A percentile compares a stretch with the other conserved stretches of the same genome.
These are phyloP conservation scores for Venturia asperata DNA, from an alignment of 2,329 filamentous ascomycete species.

Conservation along the genomic window DNA sequence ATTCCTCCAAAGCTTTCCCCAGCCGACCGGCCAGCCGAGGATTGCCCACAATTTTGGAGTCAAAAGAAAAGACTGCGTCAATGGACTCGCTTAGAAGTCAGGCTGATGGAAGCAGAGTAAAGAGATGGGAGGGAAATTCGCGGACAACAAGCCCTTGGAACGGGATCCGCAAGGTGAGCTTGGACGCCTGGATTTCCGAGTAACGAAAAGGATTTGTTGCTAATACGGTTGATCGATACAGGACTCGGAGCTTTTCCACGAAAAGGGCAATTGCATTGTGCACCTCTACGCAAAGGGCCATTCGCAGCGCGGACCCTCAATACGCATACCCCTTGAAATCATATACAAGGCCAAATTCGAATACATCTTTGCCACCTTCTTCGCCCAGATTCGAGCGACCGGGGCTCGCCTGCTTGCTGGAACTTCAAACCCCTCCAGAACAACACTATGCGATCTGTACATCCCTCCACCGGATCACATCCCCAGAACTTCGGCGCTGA, in stretches of 20 bases:
- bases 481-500: slow-evolving; percentile 49
- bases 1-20: slow-evolving; percentile 1
- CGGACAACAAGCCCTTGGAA: slow-evolving; percentile 36
- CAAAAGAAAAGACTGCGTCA: slow-evolving; percentile 2
- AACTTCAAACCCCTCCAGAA: slow-evolving; percentile 15
- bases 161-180: slow-evolving; percentile 37
- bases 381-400: slow-evolving; percentile 26
- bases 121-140: slow-evolving; percentile 34
- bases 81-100: slow-evolving; percentile 10
- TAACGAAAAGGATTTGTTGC: background rate
- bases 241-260: slow-evolving; percentile 66
- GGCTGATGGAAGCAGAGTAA: slow-evolving; percentile 19
- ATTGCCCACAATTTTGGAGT: slow-evolving; percentile 12
- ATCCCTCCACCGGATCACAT: slow-evolving; percentile 56
- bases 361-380: slow-evolving; percentile 49
- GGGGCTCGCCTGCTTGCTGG: slow-evolving; percentile 12
- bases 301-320: slow-evolving; percentile 59
- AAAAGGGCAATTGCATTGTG: slow-evolving; percentile 61
- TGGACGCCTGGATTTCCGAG: background rate
- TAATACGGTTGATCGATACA: slow-evolving; percentile 31
- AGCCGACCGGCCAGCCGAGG: background rate
- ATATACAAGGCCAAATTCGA: slow-evolving; percentile 44
- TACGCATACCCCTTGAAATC: slow-evolving; percentile 56
- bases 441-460: slow-evolving; percentile 48
- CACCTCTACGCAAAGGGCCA: slow-evolving; percentile 61